These are phyloP conservation scores for Sarocladiaceae sp. DNA, from an alignment of 2,329 filamentous ascomycete species.

Conservation along the genomic window DNA sequence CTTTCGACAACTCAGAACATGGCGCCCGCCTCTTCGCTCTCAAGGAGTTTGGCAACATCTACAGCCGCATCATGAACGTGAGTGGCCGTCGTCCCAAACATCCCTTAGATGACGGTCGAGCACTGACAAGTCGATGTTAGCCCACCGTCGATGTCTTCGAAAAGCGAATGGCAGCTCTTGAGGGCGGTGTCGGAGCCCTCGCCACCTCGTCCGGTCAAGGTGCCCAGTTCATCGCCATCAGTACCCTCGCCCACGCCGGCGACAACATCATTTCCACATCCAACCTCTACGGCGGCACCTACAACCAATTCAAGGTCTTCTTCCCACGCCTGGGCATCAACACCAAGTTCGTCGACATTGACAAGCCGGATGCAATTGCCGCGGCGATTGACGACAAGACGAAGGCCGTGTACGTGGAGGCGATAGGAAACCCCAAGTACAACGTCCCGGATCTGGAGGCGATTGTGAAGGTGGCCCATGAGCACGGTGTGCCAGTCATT, in stretches of 20 bases:
- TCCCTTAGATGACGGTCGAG: not conserved
- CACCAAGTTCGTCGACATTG: conserved; percentile 81
- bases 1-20: conserved; percentile 94
- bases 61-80: conserved; percentile 93
- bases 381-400: conserved; percentile 86
- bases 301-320: conserved; percentile 94
- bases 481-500: conserved; percentile 59
- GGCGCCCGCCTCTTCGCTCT: conserved; percentile 92
- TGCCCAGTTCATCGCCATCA: conserved; percentile 86
- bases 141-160: conserved; percentile 95
- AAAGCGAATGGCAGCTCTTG: conserved; percentile 90
- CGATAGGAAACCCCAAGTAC: conserved; percentile 88
- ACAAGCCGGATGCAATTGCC: conserved; percentile 71
- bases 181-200: conserved; percentile 83
- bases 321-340: conserved; percentile 79
- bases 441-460: conserved; percentile 88
- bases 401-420: conserved; percentile 88
- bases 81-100: conserved; percentile 21
- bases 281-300: conserved; percentile 90
- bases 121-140: conserved; percentile 32
- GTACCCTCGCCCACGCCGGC: conserved; percentile 75
- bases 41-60: conserved; percentile 97
- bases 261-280: conserved; percentile 92
- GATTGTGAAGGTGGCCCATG: conserved; percentile 72
- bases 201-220: conserved; percentile 82